Percentiles rank a stretch among this genome's conserved stretches.
Evolutionary conservation across 2,329 filamentous ascomycete genomes (phyloP).

Genomic region (Periglandula ipomoeae): DNA sequence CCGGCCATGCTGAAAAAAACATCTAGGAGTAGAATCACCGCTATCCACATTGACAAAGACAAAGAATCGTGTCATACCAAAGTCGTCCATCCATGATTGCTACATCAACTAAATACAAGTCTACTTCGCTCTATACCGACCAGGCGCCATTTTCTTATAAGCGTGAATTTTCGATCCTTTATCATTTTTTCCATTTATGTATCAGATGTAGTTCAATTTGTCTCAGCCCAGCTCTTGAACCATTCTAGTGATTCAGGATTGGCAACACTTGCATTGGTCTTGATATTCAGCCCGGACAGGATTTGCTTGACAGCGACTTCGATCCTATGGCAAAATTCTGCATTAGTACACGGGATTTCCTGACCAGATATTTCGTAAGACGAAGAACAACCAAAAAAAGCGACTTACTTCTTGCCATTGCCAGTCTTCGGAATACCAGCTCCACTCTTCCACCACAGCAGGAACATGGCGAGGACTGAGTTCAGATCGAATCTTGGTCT

Average conservation of each 20-base stretch:
- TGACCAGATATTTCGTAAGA: no score
- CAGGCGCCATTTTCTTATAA: neutral
- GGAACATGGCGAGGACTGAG: constrained; percentile 87
- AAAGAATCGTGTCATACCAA: neutral
- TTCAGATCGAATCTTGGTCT: constrained; percentile 60
- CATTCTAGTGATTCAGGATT: constrained; percentile 83
- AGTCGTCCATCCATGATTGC: neutral
- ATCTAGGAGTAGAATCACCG: no score
- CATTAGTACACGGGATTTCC: constrained; percentile 9
- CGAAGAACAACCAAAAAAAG: neutral
- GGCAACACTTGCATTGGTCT: constrained; percentile 86
- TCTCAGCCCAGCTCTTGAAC: constrained; percentile 69
- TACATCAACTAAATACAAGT: neutral
- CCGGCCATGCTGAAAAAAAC: no score
- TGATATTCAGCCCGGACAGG: constrained; percentile 74
- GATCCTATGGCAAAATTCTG: constrained; percentile 44
- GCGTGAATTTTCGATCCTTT: no score
- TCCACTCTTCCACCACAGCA: constrained; percentile 66
- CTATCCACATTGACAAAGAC: no score
- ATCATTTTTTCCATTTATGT: neutral
- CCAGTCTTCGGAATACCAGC: constrained; percentile 82
- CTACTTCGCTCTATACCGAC: neutral
- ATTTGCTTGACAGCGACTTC: constrained; percentile 97
- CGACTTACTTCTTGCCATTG: constrained; percentile 85
- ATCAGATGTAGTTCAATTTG: no score